phyloP scores from a whole-genome alignment of 1,139 yeast genomes.

The Yamadazyma pseudoaaseri region DNA sequence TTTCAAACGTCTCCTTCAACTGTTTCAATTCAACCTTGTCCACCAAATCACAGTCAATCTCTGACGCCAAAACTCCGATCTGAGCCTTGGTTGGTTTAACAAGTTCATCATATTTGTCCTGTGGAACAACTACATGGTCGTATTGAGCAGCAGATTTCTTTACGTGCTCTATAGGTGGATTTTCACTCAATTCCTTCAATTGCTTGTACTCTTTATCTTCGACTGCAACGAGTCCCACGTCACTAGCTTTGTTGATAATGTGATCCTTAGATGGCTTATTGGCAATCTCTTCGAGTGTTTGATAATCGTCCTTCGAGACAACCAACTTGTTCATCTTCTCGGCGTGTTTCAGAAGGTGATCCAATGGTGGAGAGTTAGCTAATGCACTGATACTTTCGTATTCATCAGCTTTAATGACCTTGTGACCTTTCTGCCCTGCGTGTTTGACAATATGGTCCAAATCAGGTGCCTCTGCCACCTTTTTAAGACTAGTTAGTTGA shows the following conservation, averaged over 20 bases:
- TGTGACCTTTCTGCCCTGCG: slow-evolving; percentile 13
- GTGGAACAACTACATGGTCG: slow-evolving; percentile 15
- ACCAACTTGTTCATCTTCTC: slow-evolving; percentile 5
- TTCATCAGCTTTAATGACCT: slow-evolving; percentile 20
- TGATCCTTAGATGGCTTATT: slow-evolving; percentile 25
- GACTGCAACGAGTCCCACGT: slow-evolving; percentile 7
- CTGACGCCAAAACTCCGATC: slow-evolving; percentile 12
- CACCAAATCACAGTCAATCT: slow-evolving; percentile 8
- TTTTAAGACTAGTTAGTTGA: slow-evolving; percentile 18
- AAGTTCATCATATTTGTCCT: slow-evolving; percentile 7
- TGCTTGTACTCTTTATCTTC: slow-evolving; percentile 8
- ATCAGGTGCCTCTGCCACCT: slow-evolving; percentile 21
- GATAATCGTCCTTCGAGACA: slow-evolving; percentile 5
- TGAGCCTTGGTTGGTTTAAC: slow-evolving; percentile 14
- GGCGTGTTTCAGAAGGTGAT: slow-evolving; percentile 28
- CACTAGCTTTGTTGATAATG: slow-evolving; percentile 24
- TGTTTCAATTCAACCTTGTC: slow-evolving; percentile 12
- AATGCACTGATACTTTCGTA: slow-evolving; percentile 10
- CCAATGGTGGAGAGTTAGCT: slow-evolving; percentile 25
- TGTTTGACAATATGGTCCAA: slow-evolving; percentile 18
- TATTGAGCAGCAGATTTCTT: slow-evolving; percentile 17
- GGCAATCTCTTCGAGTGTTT: slow-evolving; percentile 10
- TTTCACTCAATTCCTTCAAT: slow-evolving; percentile 14
- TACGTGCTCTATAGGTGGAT: slow-evolving; percentile 20
- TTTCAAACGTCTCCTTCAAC: slow-evolving; percentile 16